phyloP scores from a whole-genome alignment of 139 green algal species.

The Limnomonas spitsbergensis region DNA sequence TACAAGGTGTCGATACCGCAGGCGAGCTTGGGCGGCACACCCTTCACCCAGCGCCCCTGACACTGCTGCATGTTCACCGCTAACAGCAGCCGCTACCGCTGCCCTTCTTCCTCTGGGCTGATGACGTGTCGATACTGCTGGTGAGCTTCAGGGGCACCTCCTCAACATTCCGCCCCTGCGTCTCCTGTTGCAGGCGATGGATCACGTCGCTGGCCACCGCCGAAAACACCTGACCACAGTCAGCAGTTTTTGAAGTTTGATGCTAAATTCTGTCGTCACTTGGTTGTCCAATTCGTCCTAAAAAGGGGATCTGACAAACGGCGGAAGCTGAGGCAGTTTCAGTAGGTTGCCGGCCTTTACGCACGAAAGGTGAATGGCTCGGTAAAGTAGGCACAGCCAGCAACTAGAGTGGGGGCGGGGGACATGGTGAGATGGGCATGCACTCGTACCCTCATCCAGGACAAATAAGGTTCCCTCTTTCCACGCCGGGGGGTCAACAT shows the following conservation, averaged over 20 bases:
- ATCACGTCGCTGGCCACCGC: slow-evolving; percentile 64
- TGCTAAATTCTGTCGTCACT: too few relatives aligned
- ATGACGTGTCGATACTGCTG: not conserved
- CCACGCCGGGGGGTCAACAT: too few relatives aligned
- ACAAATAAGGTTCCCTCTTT: too few relatives aligned
- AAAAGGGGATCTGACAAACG: not conserved
- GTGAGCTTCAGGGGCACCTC: slow-evolving; percentile 29
- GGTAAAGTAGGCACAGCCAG: too few relatives aligned
- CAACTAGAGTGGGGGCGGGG: too few relatives aligned
- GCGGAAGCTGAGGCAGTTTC: not conserved
- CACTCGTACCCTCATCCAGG: too few relatives aligned
- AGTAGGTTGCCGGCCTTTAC: not conserved
- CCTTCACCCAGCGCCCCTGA: too few relatives aligned
- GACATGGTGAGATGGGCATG: too few relatives aligned
- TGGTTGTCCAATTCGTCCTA: not conserved
- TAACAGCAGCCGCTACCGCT: slow-evolving; percentile 12
- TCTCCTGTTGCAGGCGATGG: slow-evolving; percentile 44
- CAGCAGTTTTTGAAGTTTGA: not conserved
- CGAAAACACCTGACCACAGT: slow-evolving; percentile 54
- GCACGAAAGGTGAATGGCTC: too few relatives aligned
- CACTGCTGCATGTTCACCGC: too few relatives aligned
- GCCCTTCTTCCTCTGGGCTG: slow-evolving; percentile 2
- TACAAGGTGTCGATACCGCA: too few relatives aligned
- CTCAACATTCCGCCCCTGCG: slow-evolving; percentile 28
- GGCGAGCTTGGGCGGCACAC: too few relatives aligned